A percentile compares a stretch with the other conserved stretches of the same genome.
These are phyloP conservation scores for Solanum aculeatissimum DNA, from an alignment of 305 asterid species.

Conservation along the genomic window DNA sequence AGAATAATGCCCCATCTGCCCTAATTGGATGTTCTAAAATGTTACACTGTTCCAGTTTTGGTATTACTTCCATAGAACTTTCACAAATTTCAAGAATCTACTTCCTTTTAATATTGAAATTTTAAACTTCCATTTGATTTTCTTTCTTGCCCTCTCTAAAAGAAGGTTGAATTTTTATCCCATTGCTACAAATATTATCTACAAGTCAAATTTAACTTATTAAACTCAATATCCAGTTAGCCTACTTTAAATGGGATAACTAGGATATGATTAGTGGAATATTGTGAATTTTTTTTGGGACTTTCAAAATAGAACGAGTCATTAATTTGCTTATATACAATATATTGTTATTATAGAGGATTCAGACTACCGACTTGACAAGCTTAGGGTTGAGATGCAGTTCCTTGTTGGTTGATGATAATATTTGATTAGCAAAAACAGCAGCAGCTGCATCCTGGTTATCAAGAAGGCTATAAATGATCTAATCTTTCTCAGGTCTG, in stretches of 20 bases:
- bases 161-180: not conserved
- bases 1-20: not conserved
- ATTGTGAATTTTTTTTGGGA: not conserved
- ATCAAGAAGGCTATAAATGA: not conserved
- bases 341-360: not conserved
- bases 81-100: not conserved
- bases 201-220: not conserved
- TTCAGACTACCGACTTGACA: not conserved
- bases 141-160: not conserved
- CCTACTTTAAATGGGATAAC: not conserved
- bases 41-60: not conserved
- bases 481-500: not conserved
- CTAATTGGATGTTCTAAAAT: not conserved
- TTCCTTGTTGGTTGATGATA: not conserved
- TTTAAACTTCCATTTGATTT: not conserved
- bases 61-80: not conserved
- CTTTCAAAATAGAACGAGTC: not conserved
- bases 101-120: not conserved
- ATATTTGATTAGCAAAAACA: not conserved
- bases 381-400: not conserved
- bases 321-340: not conserved
- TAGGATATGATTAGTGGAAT: not conserved
- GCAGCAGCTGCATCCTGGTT: not conserved
- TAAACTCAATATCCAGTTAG: not conserved
- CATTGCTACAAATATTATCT: not conserved